Conservation (phyloP, 179 eudicot species). For the Carnegiea gigantea region DNA sequence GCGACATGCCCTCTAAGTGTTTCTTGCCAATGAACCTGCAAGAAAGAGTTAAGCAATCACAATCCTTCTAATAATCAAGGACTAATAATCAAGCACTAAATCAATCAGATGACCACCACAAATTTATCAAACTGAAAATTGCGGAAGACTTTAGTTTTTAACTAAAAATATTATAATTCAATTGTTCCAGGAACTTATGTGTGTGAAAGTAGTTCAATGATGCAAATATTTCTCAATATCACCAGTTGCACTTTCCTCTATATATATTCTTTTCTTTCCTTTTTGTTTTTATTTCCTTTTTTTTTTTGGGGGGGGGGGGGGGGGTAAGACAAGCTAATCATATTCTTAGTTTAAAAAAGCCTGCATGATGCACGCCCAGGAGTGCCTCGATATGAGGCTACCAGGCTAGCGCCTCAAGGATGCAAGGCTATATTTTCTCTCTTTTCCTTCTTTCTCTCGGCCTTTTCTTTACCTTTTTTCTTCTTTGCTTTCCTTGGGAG, state of each 20-base stretch:
- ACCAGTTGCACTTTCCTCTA: neutral
- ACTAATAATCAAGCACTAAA: neutral
- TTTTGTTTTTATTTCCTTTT: too few species aligned
- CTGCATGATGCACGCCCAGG: too few species aligned
- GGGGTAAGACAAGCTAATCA: neutral
- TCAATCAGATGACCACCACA: neutral
- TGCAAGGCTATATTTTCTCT: too few species aligned
- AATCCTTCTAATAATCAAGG: neutral
- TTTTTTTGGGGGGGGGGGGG: neutral
- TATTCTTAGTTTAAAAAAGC: too few species aligned
- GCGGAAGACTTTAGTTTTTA: too few species aligned
- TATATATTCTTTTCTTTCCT: too few species aligned
- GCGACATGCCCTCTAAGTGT: conserved; percentile 94
- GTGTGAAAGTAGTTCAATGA: neutral
- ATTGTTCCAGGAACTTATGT: neutral
- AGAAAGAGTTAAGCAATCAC: conserved; percentile 9
- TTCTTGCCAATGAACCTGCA: conserved; percentile 98
- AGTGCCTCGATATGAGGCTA: too few species aligned
- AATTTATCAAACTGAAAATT: neutral
- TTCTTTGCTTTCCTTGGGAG: too few species aligned
- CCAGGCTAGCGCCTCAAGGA: too few species aligned
- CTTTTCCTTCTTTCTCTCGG: too few species aligned
- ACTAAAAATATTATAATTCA: too few species aligned
- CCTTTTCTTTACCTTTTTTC: too few species aligned
- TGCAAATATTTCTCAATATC: neutral